Evolutionary conservation across 1,284 basidiomycete genomes (phyloP).

Genomic region (Coniferiporia weirii): DNA sequence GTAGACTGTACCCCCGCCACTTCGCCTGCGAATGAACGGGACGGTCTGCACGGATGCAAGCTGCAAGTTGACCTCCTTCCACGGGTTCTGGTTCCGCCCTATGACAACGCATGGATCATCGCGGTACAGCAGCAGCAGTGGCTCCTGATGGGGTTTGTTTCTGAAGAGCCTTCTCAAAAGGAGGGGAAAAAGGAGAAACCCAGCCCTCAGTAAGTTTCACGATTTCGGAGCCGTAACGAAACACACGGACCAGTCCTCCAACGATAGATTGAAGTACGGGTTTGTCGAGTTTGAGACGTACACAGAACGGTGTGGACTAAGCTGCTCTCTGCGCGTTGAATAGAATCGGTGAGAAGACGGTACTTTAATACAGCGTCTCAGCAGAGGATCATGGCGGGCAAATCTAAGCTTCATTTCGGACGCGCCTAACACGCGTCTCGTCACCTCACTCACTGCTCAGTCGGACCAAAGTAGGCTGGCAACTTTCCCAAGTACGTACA

Average conservation of each 20-base stretch:
- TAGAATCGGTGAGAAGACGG: not conserved
- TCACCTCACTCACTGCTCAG: not conserved
- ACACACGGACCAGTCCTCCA: constrained; percentile 82
- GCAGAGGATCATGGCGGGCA: not conserved
- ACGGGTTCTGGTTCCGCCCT: constrained; percentile 96
- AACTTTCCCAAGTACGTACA: not conserved
- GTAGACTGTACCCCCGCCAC: constrained; percentile 97
- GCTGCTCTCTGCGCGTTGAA: not conserved
- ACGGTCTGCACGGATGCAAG: constrained; percentile 49
- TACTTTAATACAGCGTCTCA: not conserved
- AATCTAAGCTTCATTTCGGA: constrained; percentile 11
- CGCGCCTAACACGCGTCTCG: not conserved
- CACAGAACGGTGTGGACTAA: constrained; percentile 45
- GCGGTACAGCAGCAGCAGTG: constrained; percentile 84
- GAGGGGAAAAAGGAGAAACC: not conserved
- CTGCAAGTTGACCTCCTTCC: constrained; percentile 88
- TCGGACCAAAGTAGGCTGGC: not conserved
- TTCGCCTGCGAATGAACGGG: constrained; percentile 81
- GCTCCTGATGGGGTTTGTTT: constrained; percentile 58
- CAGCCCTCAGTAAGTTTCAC: not conserved
- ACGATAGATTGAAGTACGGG: constrained; percentile 90
- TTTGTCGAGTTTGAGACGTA: constrained; percentile 82
- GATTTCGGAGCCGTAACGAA: constrained; percentile 10
- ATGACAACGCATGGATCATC: constrained; percentile 91
- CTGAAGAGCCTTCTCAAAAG: constrained; percentile 69